Base-by-base conservation (phyloP, 2,329 filamentous ascomycete species). In the Periconia sp. region DNA sequence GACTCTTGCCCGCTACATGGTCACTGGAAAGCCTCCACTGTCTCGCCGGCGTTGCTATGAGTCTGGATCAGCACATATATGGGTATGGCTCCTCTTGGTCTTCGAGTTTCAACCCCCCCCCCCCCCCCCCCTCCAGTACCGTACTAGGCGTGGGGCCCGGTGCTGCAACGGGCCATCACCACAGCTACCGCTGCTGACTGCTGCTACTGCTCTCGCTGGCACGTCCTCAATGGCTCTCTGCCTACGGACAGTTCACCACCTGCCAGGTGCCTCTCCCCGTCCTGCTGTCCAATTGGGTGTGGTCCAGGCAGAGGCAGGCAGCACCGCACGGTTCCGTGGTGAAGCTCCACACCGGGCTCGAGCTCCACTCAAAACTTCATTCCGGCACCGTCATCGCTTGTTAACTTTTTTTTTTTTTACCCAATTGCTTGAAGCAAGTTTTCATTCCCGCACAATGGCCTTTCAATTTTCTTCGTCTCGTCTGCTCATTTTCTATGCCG, bases 1-100 rank as follows among this genome's bases (percentile, higher is more conserved):
- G 38, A 30, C 56, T 50, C 56, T 46, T 45, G 28, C 44, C 37
- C 50, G 48, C 58, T 66, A 62, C 43, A 68, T 69, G 65, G 50
- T 60, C 54, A 57, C 49, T 50, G 56, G 48, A 54, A 45, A 39
- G 48, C 49, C 46, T 43, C 53, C 43, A 51, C 42, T 50, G 56
- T 62, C 52, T 56, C 52, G 66, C 50, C 48, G 48, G 55, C 52
- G 53, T 57, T 66, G 68, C 62, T 68, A 72, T 72, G 69, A 70
- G 61, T 67, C 51, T 69, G 63, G 68, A 69, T 60, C 67, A 69
- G 50, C 62, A 68, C 30, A 67, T 65, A 57, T 64, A 70, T 69
- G 69, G 68, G 69, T 72, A 72, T 42, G 67, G 44, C 33, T 33
- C 51, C 54, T 50, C 49, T 59, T 57, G n/a, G n/a, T n/a, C 50